Base-by-base conservation (phyloP, 169 alveolate genomes). In the Plasmodium coatneyi region DNA sequence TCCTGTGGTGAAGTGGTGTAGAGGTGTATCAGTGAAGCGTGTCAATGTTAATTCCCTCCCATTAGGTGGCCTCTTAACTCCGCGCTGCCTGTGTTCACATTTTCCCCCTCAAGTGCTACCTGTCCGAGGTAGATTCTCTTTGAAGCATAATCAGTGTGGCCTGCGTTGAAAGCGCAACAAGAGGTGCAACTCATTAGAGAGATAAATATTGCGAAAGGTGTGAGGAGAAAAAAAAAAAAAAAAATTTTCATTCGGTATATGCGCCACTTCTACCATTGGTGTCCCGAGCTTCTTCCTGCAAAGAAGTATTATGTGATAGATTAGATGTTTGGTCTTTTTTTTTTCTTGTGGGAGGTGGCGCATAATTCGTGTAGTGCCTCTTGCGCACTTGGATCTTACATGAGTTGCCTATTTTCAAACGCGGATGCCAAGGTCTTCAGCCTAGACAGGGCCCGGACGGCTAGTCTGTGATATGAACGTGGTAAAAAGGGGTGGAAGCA, bases 231-330 rank as follows among this genome's bases (percentile, higher is more conserved):
- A 80, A 80, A 28, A 14, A 34, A 80, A 80, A 80, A 81, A 16
- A 81, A 81, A 28, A 56, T 52, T 19, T 41, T 25, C 76, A 66
- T 66, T 66, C 41, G 30, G 36, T n/a, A 25, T 66, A 7, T 66
- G 76, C 39, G 30, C n/a, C 10, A 22, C 19, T 34, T 82, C 2
- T 78, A 89, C 94, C 94, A 89, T 79, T 89, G 94, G 94, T 0
- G 94, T 89, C 71, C 94, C 94, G 7, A 89, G 36, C 22, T 79
- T 79, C 81, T 89, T 89, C 94, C 94, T 89, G 28, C 32, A 43
- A 46, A 36, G 46, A 83, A 83, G 71, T 82, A 43, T 36, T 82
- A 56, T 56, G 43, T 56, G 70, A 25, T 81, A 81, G 9, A 81
- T 5, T 54, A 32, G 70, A 60, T 7, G 43, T 82, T 60, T 71